These are phyloP conservation scores for Pyrenula aspistea DNA, from an alignment of 495 filamentous ascomycete species.

Conservation along the genomic window DNA sequence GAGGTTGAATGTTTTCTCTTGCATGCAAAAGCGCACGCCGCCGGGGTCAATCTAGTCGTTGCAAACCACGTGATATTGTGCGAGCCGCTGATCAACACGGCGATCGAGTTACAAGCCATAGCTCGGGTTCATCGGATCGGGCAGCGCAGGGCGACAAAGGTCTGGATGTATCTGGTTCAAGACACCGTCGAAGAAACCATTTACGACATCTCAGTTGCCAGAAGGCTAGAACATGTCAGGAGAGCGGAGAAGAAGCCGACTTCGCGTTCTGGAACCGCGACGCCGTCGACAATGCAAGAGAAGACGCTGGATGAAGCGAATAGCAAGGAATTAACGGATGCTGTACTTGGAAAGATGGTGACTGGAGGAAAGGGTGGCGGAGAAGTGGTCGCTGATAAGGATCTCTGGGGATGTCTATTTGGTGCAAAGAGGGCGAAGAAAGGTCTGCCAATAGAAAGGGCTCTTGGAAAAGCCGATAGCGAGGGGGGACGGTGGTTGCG, in stretches of 20 bases:
- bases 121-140: conserved; percentile 91
- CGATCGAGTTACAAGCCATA: conserved; percentile 87
- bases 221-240: conserved; percentile 66
- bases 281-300: conserved; percentile 28
- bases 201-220: conserved; percentile 67
- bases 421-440: conserved; percentile 22
- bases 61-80: conserved; percentile 91
- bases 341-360: conserved; percentile 53
- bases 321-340: conserved; percentile 65
- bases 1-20: conserved; percentile 74
- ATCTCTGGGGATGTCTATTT: conserved; percentile 88
- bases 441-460: conserved; percentile 6
- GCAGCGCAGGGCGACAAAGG: conserved; percentile 74
- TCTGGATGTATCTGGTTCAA: conserved; percentile 86
- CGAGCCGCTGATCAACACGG: conserved; percentile 85
- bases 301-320: conserved; percentile 67
- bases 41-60: conserved; percentile 80
- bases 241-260: conserved; percentile 20
- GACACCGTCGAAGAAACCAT: conserved; percentile 86
- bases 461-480: conserved; percentile 15
- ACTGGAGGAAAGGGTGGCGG: conserved; percentile 58
- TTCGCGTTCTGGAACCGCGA: conserved; percentile 12
- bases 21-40: conserved; percentile 76
- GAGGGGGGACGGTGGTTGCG: conserved; percentile 33
- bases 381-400: conserved; percentile 65